phyloP scores from a whole-genome alignment of 441 rosid genomes.

The Jatropha multifida region DNA sequence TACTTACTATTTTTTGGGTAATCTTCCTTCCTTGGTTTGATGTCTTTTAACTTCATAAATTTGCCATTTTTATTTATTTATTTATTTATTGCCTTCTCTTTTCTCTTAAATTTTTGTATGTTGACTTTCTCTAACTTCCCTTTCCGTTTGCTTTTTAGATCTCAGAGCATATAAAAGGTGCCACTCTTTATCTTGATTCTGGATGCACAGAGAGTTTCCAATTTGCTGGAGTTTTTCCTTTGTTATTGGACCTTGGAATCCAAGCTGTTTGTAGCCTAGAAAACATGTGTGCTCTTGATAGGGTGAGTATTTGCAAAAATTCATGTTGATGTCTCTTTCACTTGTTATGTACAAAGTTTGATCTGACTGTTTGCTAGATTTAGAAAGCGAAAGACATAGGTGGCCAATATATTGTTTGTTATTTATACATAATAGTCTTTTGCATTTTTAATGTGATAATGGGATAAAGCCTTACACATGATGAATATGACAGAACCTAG shows the following conservation, averaged over 20 bases:
- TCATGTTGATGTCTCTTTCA: not conserved
- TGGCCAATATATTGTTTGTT: not conserved
- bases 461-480: not conserved
- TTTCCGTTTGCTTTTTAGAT: slow-evolving; percentile 39
- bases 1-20: not conserved
- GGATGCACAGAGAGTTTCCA: slow-evolving; percentile 96
- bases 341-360: not conserved
- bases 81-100: no score
- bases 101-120: not conserved
- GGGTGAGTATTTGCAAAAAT: slow-evolving; percentile 45
- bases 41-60: not conserved
- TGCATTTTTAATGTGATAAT: not conserved
- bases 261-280: slow-evolving; percentile 81
- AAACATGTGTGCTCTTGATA: slow-evolving; percentile 67
- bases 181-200: slow-evolving; percentile 74
- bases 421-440: not conserved
- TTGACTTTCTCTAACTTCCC: slow-evolving; percentile 5
- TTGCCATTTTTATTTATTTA: not conserved
- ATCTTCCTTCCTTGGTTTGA: not conserved
- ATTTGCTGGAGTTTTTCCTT: slow-evolving; percentile 74
- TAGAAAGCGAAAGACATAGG: not conserved
- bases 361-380: not conserved
- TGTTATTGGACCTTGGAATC: slow-evolving; percentile 65
- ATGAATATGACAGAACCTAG: not conserved
- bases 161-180: slow-evolving; percentile 63